A percentile compares a stretch with the other conserved stretches of the same genome.
Conservation (phyloP, 2,329 filamentous ascomycete genomes). For the Fusarium ramigenum region DNA sequence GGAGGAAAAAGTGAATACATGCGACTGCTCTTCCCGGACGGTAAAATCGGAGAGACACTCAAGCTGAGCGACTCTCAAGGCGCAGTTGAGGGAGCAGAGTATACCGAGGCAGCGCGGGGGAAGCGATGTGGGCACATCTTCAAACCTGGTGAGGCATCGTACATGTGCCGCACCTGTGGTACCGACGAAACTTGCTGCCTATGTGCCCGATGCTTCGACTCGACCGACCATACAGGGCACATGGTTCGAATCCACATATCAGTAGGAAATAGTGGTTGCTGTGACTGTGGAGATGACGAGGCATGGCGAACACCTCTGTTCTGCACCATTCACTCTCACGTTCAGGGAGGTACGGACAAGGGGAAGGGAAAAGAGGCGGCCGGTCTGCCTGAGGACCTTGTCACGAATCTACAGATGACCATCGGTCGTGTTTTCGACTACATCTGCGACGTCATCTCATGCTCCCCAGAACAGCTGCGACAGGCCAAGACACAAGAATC, state of each 20-base stretch:
- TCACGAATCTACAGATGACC: constrained; percentile 83
- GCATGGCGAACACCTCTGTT: constrained; percentile 89
- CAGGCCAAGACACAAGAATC: constrained; percentile 83
- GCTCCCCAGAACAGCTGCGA: constrained; percentile 93
- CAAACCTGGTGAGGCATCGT: constrained; percentile 91
- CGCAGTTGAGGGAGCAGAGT: constrained; percentile 92
- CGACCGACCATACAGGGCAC: constrained; percentile 93
- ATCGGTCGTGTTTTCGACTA: constrained; percentile 89
- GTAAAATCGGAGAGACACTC: constrained; percentile 71
- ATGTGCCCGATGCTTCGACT: constrained; percentile 93
- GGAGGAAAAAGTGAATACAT: constrained; percentile 79
- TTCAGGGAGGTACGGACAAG: constrained; percentile 60
- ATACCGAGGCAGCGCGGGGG: constrained; percentile 88
- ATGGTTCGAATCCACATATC: constrained; percentile 90
- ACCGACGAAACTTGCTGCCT: constrained; percentile 95
- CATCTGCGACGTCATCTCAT: constrained; percentile 97
- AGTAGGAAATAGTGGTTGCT: constrained; percentile 92
- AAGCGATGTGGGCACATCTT: constrained; percentile 98
- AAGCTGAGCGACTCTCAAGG: constrained; percentile 89
- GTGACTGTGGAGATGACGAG: constrained; percentile 95
- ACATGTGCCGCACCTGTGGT: constrained; percentile 92
- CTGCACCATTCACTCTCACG: constrained; percentile 89
- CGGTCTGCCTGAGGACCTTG: constrained; percentile 77
- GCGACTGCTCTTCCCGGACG: constrained; percentile 82
- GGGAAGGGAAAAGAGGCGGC: constrained; percentile 68